Evolutionary conservation across 805 yeast species (phyloP), one percentile per base, ranked within the genome.

Genomic region (Ogataea corticis): DNA sequence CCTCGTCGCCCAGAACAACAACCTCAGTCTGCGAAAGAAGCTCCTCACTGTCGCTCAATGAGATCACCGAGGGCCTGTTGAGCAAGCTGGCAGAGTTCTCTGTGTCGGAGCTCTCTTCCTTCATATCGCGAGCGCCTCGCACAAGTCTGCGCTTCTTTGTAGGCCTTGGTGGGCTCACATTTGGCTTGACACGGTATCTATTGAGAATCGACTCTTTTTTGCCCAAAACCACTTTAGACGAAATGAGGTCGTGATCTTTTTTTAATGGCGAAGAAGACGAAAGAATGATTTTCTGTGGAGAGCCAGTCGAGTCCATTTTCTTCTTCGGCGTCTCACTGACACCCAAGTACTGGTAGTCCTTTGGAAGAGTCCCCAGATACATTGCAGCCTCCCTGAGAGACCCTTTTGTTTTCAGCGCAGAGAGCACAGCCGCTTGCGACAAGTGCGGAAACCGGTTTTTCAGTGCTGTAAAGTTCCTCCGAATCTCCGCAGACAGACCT

Each of bases 391-490:
- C 68, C 42, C 68, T 48, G 7, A 68, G 44, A 13, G 66, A 56
- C 1, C 63, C 62, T 33, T 65, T 57, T 0, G 51, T 50, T 43
- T 62, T 67, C 40, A 66, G 55, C 7, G 68, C 63, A 10, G 56
- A 54, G 10, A 64, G 48, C n/a, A 69, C 62, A 3, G 63, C 55
- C 3, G 59, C 42, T 6, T 59, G 65, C 10, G 63, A 46, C 12
- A 62, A 41, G n/a, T 57, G 45, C 0, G 73, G 73, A 38, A 54
- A 69, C 30, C 58, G 57, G 31, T 62, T 66, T 42, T 56, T 63
- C 35, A 69, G 55, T 3, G 62, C 58, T 2, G 51, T 46, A 27
- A 65, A 58, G 42, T 65, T 63, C 33, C 63, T 58, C 37, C 56
- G 55, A 25, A 62, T 41, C 32, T 59, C 63, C 4, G 52, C 31